These are phyloP conservation scores for Waitea zeae DNA, from an alignment of 1,284 basidiomycete species.

Conservation along the genomic window DNA sequence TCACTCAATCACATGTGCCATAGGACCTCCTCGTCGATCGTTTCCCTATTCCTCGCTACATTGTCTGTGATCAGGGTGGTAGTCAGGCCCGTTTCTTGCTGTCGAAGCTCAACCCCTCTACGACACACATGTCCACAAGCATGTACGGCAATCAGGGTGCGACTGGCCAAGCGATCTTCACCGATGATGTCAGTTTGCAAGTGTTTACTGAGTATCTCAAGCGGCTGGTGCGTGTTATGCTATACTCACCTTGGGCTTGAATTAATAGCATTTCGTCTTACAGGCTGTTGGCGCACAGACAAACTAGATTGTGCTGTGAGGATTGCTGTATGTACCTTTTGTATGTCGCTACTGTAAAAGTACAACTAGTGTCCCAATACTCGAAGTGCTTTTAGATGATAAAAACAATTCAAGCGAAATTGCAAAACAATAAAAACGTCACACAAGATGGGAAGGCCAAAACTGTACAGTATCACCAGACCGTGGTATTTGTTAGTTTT, in stretches of 20 bases:
- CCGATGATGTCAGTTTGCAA: constrained; percentile 95
- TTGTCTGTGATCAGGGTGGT: constrained; percentile 95
- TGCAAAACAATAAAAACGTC: too few relatives aligned
- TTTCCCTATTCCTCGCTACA: constrained; percentile 94
- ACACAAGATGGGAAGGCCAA: too few relatives aligned
- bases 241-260: neutral
- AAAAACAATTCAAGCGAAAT: too few relatives aligned
- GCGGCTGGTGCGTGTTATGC: constrained; percentile 42
- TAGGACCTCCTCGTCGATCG: constrained; percentile 90
- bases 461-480: too few relatives aligned
- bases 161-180: constrained; percentile 89
- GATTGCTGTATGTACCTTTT: too few relatives aligned
- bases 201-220: constrained; percentile 95
- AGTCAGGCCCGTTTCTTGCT: constrained; percentile 95
- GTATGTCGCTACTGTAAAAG: too few relatives aligned
- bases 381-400: too few relatives aligned
- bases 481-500: too few relatives aligned
- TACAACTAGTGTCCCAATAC: too few relatives aligned
- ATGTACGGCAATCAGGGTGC: constrained; percentile 69
- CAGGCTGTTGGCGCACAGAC: constrained; percentile 61
- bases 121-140: constrained; percentile 86
- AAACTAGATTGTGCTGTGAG: too few relatives aligned
- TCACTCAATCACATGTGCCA: too few relatives aligned
- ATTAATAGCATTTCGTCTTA: neutral
- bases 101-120: constrained; percentile 94